Evolutionary conservation across 2,329 filamentous ascomycete genomes (phyloP).

Genomic region (Colletotrichum cereale): DNA sequence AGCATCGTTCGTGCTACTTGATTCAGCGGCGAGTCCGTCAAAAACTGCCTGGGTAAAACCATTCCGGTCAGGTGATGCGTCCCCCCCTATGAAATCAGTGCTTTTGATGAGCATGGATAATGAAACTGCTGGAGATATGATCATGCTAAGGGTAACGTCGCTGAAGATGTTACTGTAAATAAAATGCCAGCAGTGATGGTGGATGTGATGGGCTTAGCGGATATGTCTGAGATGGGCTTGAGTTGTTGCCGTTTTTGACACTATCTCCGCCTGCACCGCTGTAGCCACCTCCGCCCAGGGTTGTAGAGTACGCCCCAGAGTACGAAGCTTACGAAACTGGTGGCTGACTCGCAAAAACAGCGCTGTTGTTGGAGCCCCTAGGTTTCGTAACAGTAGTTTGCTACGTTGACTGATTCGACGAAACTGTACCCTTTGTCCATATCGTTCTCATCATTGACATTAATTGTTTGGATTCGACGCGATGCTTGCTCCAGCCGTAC

Average conservation of each 20-base stretch:
- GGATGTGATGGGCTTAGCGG: background rate
- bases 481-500: too few relatives aligned
- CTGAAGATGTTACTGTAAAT: background rate
- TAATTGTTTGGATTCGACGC: too few relatives aligned
- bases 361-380: too few relatives aligned
- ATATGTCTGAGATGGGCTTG: background rate
- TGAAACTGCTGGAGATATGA: background rate
- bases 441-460: too few relatives aligned
- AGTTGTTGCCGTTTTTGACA: background rate
- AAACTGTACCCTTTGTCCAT: too few relatives aligned
- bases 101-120: constrained; percentile 5
- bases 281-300: background rate
- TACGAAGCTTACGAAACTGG: background rate
- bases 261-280: background rate
- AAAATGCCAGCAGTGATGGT: background rate
- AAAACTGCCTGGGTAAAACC: constrained; percentile 1
- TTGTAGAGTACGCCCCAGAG: background rate
- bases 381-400: too few relatives aligned
- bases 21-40: background rate
- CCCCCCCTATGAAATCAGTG: background rate
- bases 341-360: constrained; percentile 1
- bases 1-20: background rate
- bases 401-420: too few relatives aligned
- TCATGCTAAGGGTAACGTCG: background rate
- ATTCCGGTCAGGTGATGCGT: background rate